These are phyloP conservation scores for Taphrina sp. DNA, from an alignment of 1,139 yeast genomes.

Conservation along the genomic window DNA sequence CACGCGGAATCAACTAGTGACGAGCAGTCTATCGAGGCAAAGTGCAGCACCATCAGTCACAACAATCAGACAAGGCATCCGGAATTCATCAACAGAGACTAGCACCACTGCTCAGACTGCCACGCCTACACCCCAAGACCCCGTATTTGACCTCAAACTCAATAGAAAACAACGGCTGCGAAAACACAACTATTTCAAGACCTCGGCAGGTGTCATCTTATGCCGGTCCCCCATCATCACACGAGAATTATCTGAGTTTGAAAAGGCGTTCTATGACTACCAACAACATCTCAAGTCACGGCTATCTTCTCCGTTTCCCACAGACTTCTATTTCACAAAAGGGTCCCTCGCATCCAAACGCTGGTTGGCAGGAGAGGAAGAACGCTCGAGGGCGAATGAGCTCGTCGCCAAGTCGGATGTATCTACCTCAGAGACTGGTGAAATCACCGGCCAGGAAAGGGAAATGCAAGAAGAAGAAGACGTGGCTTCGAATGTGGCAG, in stretches of 20 bases:
- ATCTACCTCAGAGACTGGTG: constrained; percentile 48
- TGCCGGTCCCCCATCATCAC: constrained; percentile 83
- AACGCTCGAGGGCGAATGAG: constrained; percentile 65
- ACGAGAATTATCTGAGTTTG: constrained; percentile 70
- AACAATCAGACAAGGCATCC: too few relatives aligned
- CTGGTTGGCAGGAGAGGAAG: constrained; percentile 73
- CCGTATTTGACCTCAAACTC: neutral
- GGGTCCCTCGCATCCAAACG: constrained; percentile 88
- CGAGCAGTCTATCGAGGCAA: too few relatives aligned
- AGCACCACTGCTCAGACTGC: too few relatives aligned
- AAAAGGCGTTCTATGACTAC: constrained; percentile 71
- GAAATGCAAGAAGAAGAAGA: constrained; percentile 48
- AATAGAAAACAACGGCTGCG: constrained; percentile 1
- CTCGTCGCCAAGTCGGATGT: constrained; percentile 67
- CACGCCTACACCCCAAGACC: too few relatives aligned
- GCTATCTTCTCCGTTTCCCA: constrained; percentile 96
- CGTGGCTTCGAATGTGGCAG: constrained; percentile 63
- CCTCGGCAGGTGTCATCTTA: constrained; percentile 53
- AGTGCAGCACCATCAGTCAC: too few relatives aligned
- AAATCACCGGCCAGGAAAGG: constrained; percentile 46
- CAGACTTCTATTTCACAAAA: constrained; percentile 83
- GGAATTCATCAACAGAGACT: too few relatives aligned
- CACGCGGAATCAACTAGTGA: too few relatives aligned
- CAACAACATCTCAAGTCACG: constrained; percentile 84
- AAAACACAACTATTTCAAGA: constrained; percentile 18